Evolutionary conservation across 73 alveolate genomes (phyloP), one percentile per base, ranked within the genome.

Genomic region (Durusdinium trenchii): DNA sequence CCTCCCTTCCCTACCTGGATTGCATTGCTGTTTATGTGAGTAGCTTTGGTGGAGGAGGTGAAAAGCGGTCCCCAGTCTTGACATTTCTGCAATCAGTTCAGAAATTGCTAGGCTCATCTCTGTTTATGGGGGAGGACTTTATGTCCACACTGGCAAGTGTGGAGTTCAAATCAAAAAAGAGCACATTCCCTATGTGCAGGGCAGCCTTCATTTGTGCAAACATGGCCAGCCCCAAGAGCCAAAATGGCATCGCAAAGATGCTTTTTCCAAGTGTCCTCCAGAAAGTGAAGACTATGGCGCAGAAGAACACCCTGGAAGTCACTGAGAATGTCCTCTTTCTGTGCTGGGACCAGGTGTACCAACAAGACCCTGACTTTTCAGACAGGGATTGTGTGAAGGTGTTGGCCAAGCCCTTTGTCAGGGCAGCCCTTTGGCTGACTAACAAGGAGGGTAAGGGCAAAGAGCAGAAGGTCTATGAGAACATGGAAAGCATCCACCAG

Each of bases 381-480:
- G 62, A 79, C 16, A 1, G 16, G 0, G 73, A 30, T n/a, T 20
- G 9, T 48, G 75, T 48, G 75, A 83, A 32, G 12, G 9, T 83
- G 73, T 2, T 83, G 69, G 93, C 73, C 73, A 26, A 50, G 51
- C 20, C 32, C 38, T 50, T 83, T n/a, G 36, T 83, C 40, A 51
- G 93, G 16, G 35, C 50, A 9, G 93, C 75, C n/a, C 43, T 83
- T 30, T 83, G 73, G 75, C 75, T 83, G 43, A 50, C 75, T 35
- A 18, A 83, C 23, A 83, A 83, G n/a, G 69, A 32, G 50, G 93
- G 75, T 23, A 83, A 83, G 32, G 93, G 93, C 23, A 32, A 23
- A 36, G 93, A 83, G 61, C 3, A 12, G 35, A 46, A 26, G 32
- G 35, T 32, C 50, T 83, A 30, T 50, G 93, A n/a, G n/a, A 30